Percentiles rank a stretch among this genome's conserved stretches.
Conservation (phyloP, 2,329 filamentous ascomycete genomes). For the Cytospora piceae region DNA sequence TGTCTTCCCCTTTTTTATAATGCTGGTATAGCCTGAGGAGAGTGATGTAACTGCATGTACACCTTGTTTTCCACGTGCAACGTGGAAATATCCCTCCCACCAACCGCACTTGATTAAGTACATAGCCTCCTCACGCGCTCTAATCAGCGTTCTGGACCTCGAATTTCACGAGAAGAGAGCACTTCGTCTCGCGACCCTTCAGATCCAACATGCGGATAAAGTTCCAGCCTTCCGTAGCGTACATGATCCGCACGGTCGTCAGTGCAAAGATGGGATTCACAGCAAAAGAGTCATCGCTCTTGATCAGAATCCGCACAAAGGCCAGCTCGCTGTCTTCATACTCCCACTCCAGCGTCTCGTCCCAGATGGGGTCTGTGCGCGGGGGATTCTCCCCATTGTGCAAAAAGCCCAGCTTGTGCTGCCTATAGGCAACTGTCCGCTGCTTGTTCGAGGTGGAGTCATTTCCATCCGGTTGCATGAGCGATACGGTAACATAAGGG, state of each 20-base stretch:
- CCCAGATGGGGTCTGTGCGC: constrained; percentile 65
- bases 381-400: constrained; percentile 62
- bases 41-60: not conserved
- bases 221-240: constrained; percentile 60
- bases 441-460: constrained; percentile 52
- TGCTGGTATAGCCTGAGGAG: not conserved
- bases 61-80: not conserved
- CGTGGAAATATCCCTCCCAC: not conserved
- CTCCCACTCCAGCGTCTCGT: constrained; percentile 69
- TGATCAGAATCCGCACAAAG: constrained; percentile 67
- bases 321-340: constrained; percentile 69
- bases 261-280: constrained; percentile 66
- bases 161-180: constrained; percentile 64
- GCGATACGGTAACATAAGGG: constrained; percentile 68
- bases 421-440: constrained; percentile 64
- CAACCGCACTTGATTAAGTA: not conserved
- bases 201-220: constrained; percentile 69
- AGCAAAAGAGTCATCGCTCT: constrained; percentile 67
- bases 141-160: constrained; percentile 50
- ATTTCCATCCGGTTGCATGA: constrained; percentile 59
- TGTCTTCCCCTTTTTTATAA: not conserved
- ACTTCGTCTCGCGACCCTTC: constrained; percentile 65
- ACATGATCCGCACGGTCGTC: constrained; percentile 61
- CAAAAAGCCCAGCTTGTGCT: constrained; percentile 56
- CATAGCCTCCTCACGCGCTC: not conserved